Evolutionary conservation across 1,284 basidiomycete genomes (phyloP).

Genomic region (Cryptococcus amylolentus): DNA sequence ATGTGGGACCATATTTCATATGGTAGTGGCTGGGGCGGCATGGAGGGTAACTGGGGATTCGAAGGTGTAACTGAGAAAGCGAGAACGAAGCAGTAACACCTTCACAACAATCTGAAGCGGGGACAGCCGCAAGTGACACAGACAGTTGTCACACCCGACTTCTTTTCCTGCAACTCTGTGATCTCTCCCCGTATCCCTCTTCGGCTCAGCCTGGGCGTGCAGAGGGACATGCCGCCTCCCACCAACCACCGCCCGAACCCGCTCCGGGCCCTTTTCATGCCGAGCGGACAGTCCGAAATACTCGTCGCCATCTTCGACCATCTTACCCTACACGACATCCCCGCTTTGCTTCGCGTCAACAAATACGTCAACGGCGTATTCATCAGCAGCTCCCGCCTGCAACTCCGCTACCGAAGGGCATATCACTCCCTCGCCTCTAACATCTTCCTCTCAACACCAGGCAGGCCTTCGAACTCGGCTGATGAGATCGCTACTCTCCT

Average conservation of each 20-base stretch:
- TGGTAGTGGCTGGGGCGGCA: neutral
- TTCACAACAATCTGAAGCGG: too few relatives aligned
- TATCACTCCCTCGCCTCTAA: constrained; percentile 1
- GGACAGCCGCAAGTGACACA: too few relatives aligned
- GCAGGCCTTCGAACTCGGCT: neutral
- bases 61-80: neutral
- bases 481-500: neutral
- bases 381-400: constrained; percentile 1
- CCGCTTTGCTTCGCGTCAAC: neutral
- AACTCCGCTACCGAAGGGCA: neutral
- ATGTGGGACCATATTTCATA: constrained; percentile 1
- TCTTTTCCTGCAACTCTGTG: too few relatives aligned
- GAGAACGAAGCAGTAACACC: too few relatives aligned
- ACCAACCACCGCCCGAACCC: neutral
- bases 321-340: neutral
- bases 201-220: too few relatives aligned
- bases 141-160: too few relatives aligned
- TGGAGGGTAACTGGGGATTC: neutral
- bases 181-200: too few relatives aligned
- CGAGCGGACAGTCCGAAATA: neutral
- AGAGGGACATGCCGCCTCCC: neutral
- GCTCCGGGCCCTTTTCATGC: neutral
- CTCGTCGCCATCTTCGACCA: neutral
- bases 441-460: neutral
- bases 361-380: constrained; percentile 3